Base-by-base conservation (phyloP, 2,329 filamentous ascomycete species). In the Stachybotrys elegans region DNA sequence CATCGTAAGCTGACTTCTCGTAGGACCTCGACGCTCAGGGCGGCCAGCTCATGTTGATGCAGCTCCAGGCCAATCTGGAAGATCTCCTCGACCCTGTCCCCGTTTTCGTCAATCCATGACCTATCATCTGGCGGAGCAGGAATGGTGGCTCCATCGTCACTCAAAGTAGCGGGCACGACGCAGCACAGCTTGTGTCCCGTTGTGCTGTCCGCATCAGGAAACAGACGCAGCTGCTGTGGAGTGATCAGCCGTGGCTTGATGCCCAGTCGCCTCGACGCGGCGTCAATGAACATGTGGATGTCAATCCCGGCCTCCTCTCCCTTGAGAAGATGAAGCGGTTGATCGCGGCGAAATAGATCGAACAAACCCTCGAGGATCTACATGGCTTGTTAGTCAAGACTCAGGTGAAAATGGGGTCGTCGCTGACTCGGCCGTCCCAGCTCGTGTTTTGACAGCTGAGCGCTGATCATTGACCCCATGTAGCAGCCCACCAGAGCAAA, bases 1-100 rank as follows among this genome's bases (percentile, higher is more conserved):
- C 67, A 68, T 8, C 60, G 54, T 2, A 67, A 50, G 27, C 60
- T 59, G 19, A 70, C 23, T 35, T 69, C 59, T 1, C 58, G 61
- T 6, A 67, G 47, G 6, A 68, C 50, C 16, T 63, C 55, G 0
- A 54, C 51, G 0, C 55, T 50, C 2, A 71, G 22, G 0, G 50
- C 54, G 1, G 57, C 42, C 1, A 70, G 49, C 49, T 71, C 67
- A 0, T 57, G 57, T 34, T 70, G 67, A 29, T 64, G 63, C 17
- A 70, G 45, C 52, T 70, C 66, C 3, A 70, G 48, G 0, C 65
- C 63, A 17, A 69, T 50, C 22, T 70, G 67, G 5, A 59, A 51
- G 14, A 70, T 53, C 42, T 63, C 57, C 22, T 65, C 63, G 37
- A 57, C 49, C 0, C 53, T 8, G 29, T 65, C 60, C 1, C 60